Percentiles rank a stretch among this genome's conserved stretches.
Conservation (phyloP, 306 rosid genomes). For the Echinosophora koreensis region DNA sequence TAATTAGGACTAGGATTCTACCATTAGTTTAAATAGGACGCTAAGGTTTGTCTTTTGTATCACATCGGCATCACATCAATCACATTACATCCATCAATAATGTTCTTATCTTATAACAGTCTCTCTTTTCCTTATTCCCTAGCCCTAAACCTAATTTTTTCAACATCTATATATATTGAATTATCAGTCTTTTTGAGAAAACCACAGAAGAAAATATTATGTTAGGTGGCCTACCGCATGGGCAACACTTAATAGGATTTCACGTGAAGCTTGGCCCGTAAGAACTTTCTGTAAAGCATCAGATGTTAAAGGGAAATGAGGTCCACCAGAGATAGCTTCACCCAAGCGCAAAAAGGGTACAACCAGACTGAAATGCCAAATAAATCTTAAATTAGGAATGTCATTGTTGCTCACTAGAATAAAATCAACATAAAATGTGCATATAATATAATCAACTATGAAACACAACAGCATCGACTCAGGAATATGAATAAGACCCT, state of each 20-base stretch:
- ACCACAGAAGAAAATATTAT: slow-evolving; percentile 23
- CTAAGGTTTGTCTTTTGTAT: no score
- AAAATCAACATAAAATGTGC: neutral
- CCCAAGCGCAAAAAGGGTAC: slow-evolving; percentile 95
- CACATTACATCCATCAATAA: no score
- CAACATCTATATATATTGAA: neutral
- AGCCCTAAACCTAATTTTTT: no score
- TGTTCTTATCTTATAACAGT: no score
- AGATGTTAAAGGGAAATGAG: slow-evolving; percentile 84
- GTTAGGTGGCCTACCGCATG: slow-evolving; percentile 75
- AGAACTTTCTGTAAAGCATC: slow-evolving; percentile 88
- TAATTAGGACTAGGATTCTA: no score
- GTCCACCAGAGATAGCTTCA: slow-evolving; percentile 75
- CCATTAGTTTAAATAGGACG: no score
- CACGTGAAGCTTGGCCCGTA: slow-evolving; percentile 83
- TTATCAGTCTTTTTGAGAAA: neutral
- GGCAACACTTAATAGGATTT: slow-evolving; percentile 73
- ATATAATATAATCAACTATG: neutral
- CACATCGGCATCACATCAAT: no score
- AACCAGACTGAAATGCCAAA: slow-evolving; percentile 67
- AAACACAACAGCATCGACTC: neutral
- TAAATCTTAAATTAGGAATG: slow-evolving; percentile 13
- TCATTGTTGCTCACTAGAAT: slow-evolving; percentile 18
- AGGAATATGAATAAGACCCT: neutral
- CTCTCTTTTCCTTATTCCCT: no score